These are phyloP conservation scores for Raffaelea arxii DNA, from an alignment of 2,329 filamentous ascomycete species.

Conservation along the genomic window DNA sequence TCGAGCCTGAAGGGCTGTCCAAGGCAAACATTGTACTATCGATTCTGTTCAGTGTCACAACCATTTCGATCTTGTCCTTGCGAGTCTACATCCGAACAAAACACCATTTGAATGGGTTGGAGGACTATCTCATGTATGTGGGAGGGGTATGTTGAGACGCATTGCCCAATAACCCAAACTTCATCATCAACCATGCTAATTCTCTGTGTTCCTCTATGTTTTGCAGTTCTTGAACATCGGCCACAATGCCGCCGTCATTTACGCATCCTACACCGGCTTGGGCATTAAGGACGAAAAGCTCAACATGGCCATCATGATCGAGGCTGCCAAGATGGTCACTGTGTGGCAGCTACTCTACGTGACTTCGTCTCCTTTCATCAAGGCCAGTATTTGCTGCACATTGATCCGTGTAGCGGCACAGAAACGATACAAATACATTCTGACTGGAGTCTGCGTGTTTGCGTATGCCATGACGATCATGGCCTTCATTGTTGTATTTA, in stretches of 20 bases:
- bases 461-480: not conserved
- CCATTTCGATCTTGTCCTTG: too few relatives aligned
- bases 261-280: not conserved
- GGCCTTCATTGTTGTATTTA: not conserved
- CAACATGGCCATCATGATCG: not conserved
- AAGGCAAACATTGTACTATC: too few relatives aligned
- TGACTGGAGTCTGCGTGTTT: not conserved
- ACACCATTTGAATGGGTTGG: too few relatives aligned
- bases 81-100: too few relatives aligned
- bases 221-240: not conserved
- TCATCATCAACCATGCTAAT: too few relatives aligned
- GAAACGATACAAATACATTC: not conserved
- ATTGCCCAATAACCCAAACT: not conserved
- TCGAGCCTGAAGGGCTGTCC: too few relatives aligned
- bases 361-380: not conserved
- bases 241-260: constrained; percentile 1
- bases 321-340: not conserved
- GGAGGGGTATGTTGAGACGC: not conserved
- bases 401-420: not conserved
- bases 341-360: constrained; percentile 2
- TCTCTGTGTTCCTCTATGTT: too few relatives aligned
- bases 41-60: too few relatives aligned
- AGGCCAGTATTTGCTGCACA: not conserved
- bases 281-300: not conserved
- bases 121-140: too few relatives aligned